A percentile compares a stretch with the other conserved stretches of the same genome.
Evolutionary conservation across 192 early-diverging fungal species (phyloP).

Genomic region (Haplosporangium gracile): DNA sequence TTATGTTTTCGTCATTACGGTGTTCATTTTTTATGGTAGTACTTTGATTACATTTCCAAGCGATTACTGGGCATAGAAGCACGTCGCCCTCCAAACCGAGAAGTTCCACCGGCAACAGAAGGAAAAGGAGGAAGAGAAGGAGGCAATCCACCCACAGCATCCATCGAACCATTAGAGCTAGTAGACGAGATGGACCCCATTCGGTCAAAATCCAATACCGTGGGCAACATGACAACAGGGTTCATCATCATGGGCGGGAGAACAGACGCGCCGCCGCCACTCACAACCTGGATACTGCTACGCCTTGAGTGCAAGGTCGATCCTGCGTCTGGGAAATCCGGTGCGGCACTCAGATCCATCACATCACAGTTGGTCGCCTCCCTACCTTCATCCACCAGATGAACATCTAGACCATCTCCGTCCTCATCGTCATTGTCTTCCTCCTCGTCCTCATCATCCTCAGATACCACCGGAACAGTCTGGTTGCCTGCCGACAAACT

Average conservation of each 20-base stretch:
- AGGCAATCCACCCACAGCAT: not conserved
- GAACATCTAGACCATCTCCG: slow-evolving; percentile 27
- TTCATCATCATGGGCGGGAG: not conserved
- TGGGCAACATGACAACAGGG: not conserved
- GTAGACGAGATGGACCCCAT: not conserved
- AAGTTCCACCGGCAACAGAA: not conserved
- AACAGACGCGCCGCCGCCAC: not conserved
- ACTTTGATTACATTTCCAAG: slow-evolving; percentile 43
- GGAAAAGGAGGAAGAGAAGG: not conserved
- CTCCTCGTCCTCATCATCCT: not conserved
- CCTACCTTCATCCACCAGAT: slow-evolving; percentile 33
- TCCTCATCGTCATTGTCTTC: slow-evolving; percentile 12
- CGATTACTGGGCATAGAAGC: slow-evolving; percentile 52
- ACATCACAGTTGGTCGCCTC: slow-evolving; percentile 44
- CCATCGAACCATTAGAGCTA: not conserved
- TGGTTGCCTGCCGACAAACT: not conserved
- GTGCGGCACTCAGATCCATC: slow-evolving; percentile 47
- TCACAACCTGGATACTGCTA: slow-evolving; percentile 31
- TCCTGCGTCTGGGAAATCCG: slow-evolving; percentile 36
- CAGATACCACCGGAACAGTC: not conserved
- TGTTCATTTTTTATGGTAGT: not conserved
- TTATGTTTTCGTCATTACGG: slow-evolving; percentile 14
- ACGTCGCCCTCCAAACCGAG: slow-evolving; percentile 31
- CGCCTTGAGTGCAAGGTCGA: slow-evolving; percentile 42
- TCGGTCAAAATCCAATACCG: not conserved